These are phyloP conservation scores for Botrytis elliptica DNA, from an alignment of 2,329 filamentous ascomycete species.

Conservation along the genomic window DNA sequence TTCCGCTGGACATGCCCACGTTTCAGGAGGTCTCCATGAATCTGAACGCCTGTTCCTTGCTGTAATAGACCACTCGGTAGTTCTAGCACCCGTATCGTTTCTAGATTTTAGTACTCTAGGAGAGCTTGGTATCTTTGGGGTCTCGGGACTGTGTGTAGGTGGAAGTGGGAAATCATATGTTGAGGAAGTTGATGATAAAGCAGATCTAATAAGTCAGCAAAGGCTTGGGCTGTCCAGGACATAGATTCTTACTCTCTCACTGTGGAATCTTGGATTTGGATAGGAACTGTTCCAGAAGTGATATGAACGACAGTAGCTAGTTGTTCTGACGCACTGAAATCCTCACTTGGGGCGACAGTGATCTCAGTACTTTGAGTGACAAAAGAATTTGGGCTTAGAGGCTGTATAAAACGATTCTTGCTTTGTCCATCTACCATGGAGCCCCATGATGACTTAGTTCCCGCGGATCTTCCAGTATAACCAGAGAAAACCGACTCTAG, in stretches of 20 bases:
- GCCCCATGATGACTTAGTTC: slow-evolving; percentile 40
- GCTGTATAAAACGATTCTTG: slow-evolving; percentile 40
- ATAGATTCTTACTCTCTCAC: slow-evolving; percentile 24
- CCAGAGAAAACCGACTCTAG: slow-evolving; percentile 49
- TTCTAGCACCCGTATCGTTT: slow-evolving; percentile 21
- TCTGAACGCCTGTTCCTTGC: slow-evolving; percentile 20
- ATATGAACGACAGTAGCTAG: slow-evolving; percentile 43
- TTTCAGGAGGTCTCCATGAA: slow-evolving; percentile 33
- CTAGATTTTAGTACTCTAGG: neutral
- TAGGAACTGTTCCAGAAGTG: slow-evolving; percentile 27
- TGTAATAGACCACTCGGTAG: slow-evolving; percentile 22
- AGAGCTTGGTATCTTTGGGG: slow-evolving; percentile 7
- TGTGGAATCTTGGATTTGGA: slow-evolving; percentile 26
- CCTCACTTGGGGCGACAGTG: slow-evolving; percentile 40
- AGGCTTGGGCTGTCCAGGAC: neutral
- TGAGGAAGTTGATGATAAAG: slow-evolving; percentile 23
- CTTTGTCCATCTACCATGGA: slow-evolving; percentile 37
- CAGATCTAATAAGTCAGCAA: slow-evolving; percentile 17
- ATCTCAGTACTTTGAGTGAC: slow-evolving; percentile 45
- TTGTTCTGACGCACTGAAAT: slow-evolving; percentile 38
- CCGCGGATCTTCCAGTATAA: slow-evolving; percentile 43
- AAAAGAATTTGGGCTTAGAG: slow-evolving; percentile 45
- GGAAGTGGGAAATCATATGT: slow-evolving; percentile 33
- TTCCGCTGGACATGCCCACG: slow-evolving; percentile 26
- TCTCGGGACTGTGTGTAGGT: slow-evolving; percentile 8